Conservation (phyloP, 176 grass and related monocot genomes). For the Miscanthus lutarioriparius region DNA sequence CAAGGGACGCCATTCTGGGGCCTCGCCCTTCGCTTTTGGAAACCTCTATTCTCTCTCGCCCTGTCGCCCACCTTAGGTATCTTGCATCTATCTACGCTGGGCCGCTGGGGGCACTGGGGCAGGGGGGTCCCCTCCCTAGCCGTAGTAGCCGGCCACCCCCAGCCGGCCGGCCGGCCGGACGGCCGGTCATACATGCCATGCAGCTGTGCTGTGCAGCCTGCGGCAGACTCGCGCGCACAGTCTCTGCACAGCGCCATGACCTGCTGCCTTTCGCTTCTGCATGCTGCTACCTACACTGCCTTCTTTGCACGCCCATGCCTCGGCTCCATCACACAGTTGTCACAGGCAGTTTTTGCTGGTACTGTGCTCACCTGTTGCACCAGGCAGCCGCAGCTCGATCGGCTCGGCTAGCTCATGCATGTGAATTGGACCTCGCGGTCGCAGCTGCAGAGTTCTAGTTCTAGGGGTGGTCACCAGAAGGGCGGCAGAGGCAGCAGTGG, state of each 20-base stretch:
- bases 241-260: slow-evolving; percentile 38
- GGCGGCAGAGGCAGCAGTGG: too few species aligned
- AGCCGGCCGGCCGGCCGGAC: slow-evolving; percentile 39
- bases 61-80: slow-evolving; percentile 41
- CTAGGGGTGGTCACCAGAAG: not conserved
- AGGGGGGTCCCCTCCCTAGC: slow-evolving; percentile 42
- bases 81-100: slow-evolving; percentile 23
- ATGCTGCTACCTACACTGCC: slow-evolving; percentile 28
- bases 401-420: not conserved
- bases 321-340: not conserved
- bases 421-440: slow-evolving; percentile 8
- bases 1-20: slow-evolving; percentile 55
- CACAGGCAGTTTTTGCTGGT: not conserved
- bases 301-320: slow-evolving; percentile 42
- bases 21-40: slow-evolving; percentile 76
- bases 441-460: slow-evolving; percentile 29
- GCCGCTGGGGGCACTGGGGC: not conserved
- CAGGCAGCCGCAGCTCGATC: not conserved
- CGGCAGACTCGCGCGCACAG: slow-evolving; percentile 1
- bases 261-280: slow-evolving; percentile 42
- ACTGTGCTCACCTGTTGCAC: not conserved
- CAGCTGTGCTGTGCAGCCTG: not conserved
- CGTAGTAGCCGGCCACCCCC: not conserved
- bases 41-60: slow-evolving; percentile 84
- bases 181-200: slow-evolving; percentile 44